phyloP scores from a whole-genome alignment of 345 rosid genomes.

The Tarenaya hassleriana region DNA sequence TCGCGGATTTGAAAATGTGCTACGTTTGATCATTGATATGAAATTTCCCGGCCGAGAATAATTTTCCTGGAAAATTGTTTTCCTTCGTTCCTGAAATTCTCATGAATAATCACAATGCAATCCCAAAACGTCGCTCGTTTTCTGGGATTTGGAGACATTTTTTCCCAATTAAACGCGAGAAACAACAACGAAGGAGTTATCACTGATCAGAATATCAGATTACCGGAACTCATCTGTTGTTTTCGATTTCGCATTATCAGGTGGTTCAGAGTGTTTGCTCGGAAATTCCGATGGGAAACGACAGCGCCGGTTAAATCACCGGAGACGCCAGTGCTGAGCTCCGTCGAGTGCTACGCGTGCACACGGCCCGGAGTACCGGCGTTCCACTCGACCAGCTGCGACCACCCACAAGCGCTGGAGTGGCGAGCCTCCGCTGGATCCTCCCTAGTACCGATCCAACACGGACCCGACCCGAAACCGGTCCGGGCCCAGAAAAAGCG shows the following conservation, averaged over 20 bases:
- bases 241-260: conserved; percentile 18
- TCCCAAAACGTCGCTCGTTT: neutral
- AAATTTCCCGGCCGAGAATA: conserved; percentile 3
- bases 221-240: no score
- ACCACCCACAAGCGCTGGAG: no score
- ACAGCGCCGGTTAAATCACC: conserved; percentile 23
- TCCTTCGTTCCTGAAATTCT: conserved; percentile 6
- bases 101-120: conserved; percentile 20
- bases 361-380: conserved; percentile 88
- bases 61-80: neutral
- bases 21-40: neutral
- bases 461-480: no score
- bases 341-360: conserved; percentile 87
- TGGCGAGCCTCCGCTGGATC: no score
- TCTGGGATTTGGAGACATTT: no score
- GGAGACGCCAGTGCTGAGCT: conserved; percentile 33
- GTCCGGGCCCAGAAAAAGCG: no score
- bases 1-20: neutral
- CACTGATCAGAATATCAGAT: no score
- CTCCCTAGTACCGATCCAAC: no score
- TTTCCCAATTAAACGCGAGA: no score
- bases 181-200: no score
- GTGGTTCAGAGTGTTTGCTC: conserved; percentile 31
- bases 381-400: no score
- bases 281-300: conserved; percentile 19